phyloP scores from a whole-genome alignment of 2,329 filamentous ascomycete genomes.

The Fusarium protoensiforme region DNA sequence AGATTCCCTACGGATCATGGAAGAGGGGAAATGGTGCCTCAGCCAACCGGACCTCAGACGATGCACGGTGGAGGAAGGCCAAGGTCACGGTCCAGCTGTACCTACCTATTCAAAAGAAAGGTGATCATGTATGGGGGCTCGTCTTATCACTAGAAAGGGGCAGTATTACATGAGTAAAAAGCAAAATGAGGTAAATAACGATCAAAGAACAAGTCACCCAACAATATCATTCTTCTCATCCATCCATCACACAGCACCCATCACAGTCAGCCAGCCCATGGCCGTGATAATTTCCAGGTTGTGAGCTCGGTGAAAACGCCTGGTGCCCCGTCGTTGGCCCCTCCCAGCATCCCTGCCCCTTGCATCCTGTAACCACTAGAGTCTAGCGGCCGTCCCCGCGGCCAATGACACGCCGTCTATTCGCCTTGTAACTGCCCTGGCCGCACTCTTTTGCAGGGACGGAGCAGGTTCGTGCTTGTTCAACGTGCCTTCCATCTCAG shows the following conservation, averaged over 20 bases:
- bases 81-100: neutral
- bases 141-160: neutral
- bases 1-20: conserved; percentile 2
- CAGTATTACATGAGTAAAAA: neutral
- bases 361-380: conserved; percentile 30
- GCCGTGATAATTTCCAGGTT: neutral
- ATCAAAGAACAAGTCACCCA: neutral
- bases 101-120: neutral
- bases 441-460: conserved; percentile 4
- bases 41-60: neutral
- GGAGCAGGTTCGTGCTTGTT: conserved; percentile 13
- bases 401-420: conserved; percentile 24
- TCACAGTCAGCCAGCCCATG: neutral
- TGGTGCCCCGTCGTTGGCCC: conserved; percentile 1
- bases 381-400: conserved; percentile 8
- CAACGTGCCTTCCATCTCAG: conserved; percentile 3
- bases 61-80: neutral
- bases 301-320: neutral
- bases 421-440: conserved; percentile 18
- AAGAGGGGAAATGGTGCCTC: neutral
- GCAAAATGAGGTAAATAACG: neutral
- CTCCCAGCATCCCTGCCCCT: conserved; percentile 24
- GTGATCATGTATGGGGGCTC: neutral
- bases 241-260: neutral
- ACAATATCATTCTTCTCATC: neutral